phyloP scores from a whole-genome alignment of 1,284 basidiomycete genomes.

The Sphagnurus paluster region DNA sequence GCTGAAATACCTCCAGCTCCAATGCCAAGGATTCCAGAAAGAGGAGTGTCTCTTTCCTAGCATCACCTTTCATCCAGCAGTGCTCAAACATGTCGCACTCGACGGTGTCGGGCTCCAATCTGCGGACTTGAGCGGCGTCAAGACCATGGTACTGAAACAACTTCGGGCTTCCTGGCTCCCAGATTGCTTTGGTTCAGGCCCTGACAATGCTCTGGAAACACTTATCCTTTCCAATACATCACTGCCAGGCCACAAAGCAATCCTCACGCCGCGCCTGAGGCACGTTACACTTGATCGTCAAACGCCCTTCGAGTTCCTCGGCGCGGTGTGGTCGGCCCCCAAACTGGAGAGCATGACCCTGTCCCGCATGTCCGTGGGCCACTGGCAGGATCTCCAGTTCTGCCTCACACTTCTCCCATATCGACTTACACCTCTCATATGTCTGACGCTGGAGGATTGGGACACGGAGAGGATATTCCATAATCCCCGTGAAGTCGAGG shows the following conservation, averaged over 20 bases:
- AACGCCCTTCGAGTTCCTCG: neutral
- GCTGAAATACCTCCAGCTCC: neutral
- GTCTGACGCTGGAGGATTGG: slow-evolving; percentile 1
- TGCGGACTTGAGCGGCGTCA: neutral
- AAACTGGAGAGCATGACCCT: slow-evolving; percentile 3
- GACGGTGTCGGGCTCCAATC: neutral
- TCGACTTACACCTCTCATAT: neutral
- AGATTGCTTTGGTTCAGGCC: neutral
- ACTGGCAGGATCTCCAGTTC: neutral
- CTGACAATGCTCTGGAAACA: neutral
- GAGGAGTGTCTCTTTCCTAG: neutral
- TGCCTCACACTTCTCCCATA: neutral
- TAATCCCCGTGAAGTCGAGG: neutral
- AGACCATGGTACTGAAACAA: neutral
- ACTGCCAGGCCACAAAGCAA: neutral
- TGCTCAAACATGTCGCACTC: neutral
- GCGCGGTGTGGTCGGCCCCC: neutral
- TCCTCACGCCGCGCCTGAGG: neutral
- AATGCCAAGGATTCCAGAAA: neutral
- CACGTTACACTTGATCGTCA: neutral
- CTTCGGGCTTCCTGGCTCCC: neutral
- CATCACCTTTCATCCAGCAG: neutral
- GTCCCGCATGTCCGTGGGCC: neutral
- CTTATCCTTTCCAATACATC: neutral
- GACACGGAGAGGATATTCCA: neutral